phyloP scores from a whole-genome alignment of 1,139 yeast genomes.

The Nakaseomyces glabratus region DNA sequence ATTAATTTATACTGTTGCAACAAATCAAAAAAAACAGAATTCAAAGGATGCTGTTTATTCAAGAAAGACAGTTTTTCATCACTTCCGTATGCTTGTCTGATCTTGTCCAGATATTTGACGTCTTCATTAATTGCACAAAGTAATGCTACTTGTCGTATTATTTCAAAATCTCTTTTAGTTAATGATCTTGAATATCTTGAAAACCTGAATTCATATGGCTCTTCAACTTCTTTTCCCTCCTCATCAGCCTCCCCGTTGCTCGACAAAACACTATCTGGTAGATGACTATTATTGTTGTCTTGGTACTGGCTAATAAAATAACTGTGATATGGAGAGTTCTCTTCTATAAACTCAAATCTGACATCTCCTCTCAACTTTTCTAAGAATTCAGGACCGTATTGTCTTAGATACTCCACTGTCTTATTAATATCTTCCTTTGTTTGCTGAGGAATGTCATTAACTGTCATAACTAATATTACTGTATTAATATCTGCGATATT shows the following conservation, averaged over 20 bases:
- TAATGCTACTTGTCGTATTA: conserved; percentile 65
- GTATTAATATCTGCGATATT: no score
- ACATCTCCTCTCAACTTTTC: conserved; percentile 46
- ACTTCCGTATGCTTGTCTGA: conserved; percentile 35
- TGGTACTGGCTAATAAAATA: no score
- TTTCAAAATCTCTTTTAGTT: conserved; percentile 54
- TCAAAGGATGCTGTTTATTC: conserved; percentile 49
- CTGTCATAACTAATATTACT: no score
- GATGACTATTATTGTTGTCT: no score
- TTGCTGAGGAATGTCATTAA: conserved; percentile 10
- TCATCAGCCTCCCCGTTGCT: conserved; percentile 8
- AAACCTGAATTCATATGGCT: conserved; percentile 41
- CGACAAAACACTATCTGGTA: no score
- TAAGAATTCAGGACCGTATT: conserved; percentile 64
- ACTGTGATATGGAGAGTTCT: conserved; percentile 45
- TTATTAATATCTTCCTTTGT: conserved; percentile 53
- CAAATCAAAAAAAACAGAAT: conserved; percentile 43
- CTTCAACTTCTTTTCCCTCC: conserved; percentile 10
- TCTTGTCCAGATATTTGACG: conserved; percentile 8
- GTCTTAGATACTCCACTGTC: conserved; percentile 60
- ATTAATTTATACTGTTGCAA: conserved; percentile 46
- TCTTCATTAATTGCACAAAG: conserved; percentile 48
- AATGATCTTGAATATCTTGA: conserved; percentile 45
- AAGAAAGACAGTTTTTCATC: conserved; percentile 64
- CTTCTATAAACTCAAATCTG: conserved; percentile 55